Base-by-base conservation (phyloP, 768 basidiomycete genomes). In the Suillus occidentalis region DNA sequence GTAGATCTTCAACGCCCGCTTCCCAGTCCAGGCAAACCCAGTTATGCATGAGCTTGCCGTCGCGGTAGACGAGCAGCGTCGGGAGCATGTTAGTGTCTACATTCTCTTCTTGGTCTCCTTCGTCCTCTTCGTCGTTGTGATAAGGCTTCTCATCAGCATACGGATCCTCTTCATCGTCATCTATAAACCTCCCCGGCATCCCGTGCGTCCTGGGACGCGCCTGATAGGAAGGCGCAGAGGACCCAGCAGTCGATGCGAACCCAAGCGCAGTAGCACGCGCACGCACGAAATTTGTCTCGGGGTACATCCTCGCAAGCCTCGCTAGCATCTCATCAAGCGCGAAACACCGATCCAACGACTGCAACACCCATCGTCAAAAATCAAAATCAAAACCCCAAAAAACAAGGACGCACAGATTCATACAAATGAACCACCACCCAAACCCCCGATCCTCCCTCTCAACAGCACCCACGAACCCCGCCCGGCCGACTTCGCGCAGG, bases 1-100 rank as follows among this genome's bases (percentile, higher is more conserved):
- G 79, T 8, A 91, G 77, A 52, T 90, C 89, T 67, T 91, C 88
- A 0, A 93, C 71, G 31, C 87, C 89, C 22, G 89, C 90, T 73
- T 92, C 91, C 92, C 91, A 94, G 73, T 94, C 92, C 5, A 94
- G 91, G 31, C 92, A 82, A 9, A 94, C 89, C 92, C 92, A 94
- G 59, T 91, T 91, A 70, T 92, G 85, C n/a, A 92, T 85, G n/a
- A 94, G 84, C 66, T 92, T 86, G 20, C 92, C 91, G 64, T 85
- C 87, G 20, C 87, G 89, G 70, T 94, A 94, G 5, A 91, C 89
- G 14, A 92, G 82, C 72, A 92, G 74, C 1, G 91, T 92, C 0
- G 92, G 91, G 34, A 93, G 81, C 82, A 93, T 86, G 72, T 93
- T 92, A 4, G 88, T 83, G 69, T 93, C 91, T 49, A 92, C 87